These are phyloP conservation scores for Salix koriyanagi DNA, from an alignment of 345 rosid genomes.

Conservation along the genomic window DNA sequence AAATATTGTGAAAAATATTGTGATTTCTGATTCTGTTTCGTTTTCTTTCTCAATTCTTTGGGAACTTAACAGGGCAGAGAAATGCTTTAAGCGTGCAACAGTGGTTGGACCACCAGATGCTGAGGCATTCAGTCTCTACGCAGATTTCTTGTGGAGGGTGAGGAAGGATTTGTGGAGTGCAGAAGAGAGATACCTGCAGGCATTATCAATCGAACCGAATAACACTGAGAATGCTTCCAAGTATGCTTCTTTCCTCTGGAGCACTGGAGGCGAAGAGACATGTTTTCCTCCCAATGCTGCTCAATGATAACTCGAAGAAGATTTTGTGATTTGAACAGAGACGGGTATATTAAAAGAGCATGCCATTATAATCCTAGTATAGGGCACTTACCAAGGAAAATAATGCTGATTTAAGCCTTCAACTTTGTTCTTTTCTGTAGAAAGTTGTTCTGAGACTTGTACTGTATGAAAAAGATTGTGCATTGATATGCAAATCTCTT, in stretches of 20 bases:
- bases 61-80: constrained; percentile 51
- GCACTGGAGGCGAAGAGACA: constrained; percentile 62
- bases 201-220: constrained; percentile 48
- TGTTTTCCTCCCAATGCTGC: constrained; percentile 45
- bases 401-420: not conserved
- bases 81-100: constrained; percentile 58
- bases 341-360: not conserved
- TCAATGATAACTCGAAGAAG: not conserved
- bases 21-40: not conserved
- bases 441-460: not conserved
- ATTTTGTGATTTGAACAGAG: not conserved
- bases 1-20: not conserved
- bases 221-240: constrained; percentile 49
- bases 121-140: constrained; percentile 53
- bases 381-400: not conserved
- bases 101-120: constrained; percentile 55
- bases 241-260: constrained; percentile 75
- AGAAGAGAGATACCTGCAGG: constrained; percentile 64
- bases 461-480: not conserved
- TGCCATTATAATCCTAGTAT: not conserved
- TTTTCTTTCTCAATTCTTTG: not conserved
- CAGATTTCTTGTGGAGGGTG: constrained; percentile 62
- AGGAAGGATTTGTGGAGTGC: constrained; percentile 68
- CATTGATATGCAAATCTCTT: not conserved
- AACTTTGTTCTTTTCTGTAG: not conserved